Evolutionary conservation across 1,139 yeast genomes (phyloP).

Genomic region (Nakaseomyces sp.): DNA sequence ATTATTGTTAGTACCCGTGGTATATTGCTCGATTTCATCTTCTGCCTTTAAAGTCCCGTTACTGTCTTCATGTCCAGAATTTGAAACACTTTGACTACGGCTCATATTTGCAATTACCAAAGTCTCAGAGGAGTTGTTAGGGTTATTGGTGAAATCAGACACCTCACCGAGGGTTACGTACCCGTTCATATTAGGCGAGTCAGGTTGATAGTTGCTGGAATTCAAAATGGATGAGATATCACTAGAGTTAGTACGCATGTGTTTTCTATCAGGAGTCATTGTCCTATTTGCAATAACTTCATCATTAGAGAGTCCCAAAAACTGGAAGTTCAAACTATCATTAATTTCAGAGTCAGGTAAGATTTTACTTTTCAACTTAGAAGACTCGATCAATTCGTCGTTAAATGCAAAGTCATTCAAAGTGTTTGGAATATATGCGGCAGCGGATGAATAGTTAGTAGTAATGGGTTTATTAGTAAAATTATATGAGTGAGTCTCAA

Average conservation of each 20-base stretch:
- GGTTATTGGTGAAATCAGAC: neutral
- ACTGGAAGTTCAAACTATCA: neutral
- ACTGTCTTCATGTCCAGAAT: neutral
- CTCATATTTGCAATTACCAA: neutral
- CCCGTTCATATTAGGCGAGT: conserved; percentile 1
- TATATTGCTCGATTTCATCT: neutral
- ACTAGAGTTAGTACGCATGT: neutral
- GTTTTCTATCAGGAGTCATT: neutral
- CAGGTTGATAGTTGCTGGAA: neutral
- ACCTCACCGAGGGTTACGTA: neutral
- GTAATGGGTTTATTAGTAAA: neutral
- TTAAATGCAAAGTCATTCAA: neutral
- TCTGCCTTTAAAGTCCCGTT: neutral
- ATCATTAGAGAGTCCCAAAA: neutral
- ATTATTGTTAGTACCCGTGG: neutral
- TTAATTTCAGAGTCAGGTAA: neutral
- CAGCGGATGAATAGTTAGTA: conserved; percentile 1
- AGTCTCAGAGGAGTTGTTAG: conserved; percentile 4
- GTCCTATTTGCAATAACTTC: neutral
- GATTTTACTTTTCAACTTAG: neutral
- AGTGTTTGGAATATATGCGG: conserved; percentile 5
- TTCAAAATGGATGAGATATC: neutral
- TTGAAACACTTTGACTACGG: neutral
- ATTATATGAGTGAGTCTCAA: conserved; percentile 3
- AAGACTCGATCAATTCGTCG: neutral